These are phyloP conservation scores for Adansonia digitata DNA, from an alignment of 345 rosid genomes.

Conservation along the genomic window DNA sequence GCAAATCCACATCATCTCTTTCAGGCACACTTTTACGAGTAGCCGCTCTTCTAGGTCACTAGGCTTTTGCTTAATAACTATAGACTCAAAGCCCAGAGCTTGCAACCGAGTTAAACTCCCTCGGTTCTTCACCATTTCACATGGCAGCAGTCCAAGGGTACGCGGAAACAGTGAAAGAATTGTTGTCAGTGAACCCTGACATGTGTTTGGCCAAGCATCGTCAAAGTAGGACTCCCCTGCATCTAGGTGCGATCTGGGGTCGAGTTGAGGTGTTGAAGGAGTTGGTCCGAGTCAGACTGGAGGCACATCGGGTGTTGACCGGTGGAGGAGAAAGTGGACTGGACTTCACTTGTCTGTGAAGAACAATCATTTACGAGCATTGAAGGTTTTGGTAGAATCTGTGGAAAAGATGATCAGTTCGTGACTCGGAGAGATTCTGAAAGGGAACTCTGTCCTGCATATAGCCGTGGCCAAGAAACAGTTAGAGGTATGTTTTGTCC, in stretches of 20 bases:
- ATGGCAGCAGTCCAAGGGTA: constrained; percentile 28
- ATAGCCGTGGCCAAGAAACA: constrained; percentile 21
- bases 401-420: constrained; percentile 6
- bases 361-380: background rate
- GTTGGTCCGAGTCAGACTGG: constrained; percentile 10
- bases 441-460: constrained; percentile 24
- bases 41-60: constrained; percentile 17
- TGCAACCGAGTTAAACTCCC: constrained; percentile 18
- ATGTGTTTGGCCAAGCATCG: constrained; percentile 12
- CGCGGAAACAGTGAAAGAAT: constrained; percentile 4
- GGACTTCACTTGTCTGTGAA: constrained; percentile 15
- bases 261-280: constrained; percentile 14
- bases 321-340: constrained; percentile 20
- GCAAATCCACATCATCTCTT: constrained; percentile 12
- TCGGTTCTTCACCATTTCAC: constrained; percentile 26
- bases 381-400: background rate
- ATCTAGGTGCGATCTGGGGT: constrained; percentile 24
- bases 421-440: constrained; percentile 15
- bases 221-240: constrained; percentile 27
- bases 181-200: constrained; percentile 10
- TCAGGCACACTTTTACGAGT: constrained; percentile 23
- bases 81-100: constrained; percentile 17
- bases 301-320: constrained; percentile 4
- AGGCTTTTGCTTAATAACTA: constrained; percentile 16
- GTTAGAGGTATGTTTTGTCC: constrained; percentile 15